Percentiles rank a stretch among this genome's conserved stretches.
These are phyloP conservation scores for Plantago coronopus DNA, from an alignment of 305 asterid genomes.

Conservation along the genomic window DNA sequence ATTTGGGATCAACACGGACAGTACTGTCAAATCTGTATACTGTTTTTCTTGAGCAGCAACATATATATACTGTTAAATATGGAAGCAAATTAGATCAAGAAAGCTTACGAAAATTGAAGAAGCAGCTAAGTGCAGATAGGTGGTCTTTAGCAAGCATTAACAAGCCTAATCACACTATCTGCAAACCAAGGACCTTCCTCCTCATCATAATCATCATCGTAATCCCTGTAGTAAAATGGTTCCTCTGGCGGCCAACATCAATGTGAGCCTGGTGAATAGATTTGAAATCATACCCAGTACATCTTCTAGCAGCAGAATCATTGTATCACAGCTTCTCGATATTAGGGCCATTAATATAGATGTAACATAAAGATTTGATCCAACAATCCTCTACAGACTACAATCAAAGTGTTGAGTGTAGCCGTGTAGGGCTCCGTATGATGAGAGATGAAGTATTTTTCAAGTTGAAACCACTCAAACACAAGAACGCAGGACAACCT, in stretches of 20 bases:
- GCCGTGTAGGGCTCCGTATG: background rate
- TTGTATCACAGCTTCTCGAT: background rate
- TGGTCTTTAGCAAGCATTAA: conserved; percentile 7
- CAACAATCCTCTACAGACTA: background rate
- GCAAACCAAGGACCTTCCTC: conserved; percentile 6
- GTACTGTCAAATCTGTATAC: no score
- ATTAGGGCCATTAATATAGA: background rate
- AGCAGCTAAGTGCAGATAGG: background rate
- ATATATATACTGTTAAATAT: no score
- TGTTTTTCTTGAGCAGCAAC: no score
- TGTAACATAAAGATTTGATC: background rate
- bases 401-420: background rate
- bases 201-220: background rate
- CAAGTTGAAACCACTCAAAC: background rate
- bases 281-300: background rate
- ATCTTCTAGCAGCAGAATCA: background rate
- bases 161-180: background rate
- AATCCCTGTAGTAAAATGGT: no score
- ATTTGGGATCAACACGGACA: no score
- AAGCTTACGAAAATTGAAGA: background rate
- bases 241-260: background rate
- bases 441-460: background rate
- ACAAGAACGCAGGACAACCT: background rate
- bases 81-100: background rate
- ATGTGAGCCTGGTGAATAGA: background rate